These are phyloP conservation scores for Psilocybe cubensis DNA, from an alignment of 768 basidiomycete species.

Conservation along the genomic window DNA sequence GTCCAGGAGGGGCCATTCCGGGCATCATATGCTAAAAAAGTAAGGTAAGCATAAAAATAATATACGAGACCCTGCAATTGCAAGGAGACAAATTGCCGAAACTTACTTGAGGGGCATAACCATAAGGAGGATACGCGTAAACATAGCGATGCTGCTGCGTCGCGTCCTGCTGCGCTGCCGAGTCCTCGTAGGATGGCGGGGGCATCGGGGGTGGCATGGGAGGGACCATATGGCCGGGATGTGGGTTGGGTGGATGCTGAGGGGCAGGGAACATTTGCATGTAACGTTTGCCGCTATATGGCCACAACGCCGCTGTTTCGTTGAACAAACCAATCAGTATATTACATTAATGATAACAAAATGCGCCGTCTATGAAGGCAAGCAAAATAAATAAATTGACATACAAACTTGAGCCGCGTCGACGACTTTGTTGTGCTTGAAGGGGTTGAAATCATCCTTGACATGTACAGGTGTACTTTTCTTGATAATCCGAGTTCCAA, in stretches of 20 bases:
- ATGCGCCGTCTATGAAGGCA: background rate
- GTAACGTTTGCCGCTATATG: conserved; percentile 89
- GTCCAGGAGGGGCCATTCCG: conserved; percentile 78
- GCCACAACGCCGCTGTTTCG: conserved; percentile 75
- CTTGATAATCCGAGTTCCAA: conserved; percentile 78
- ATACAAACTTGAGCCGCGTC: conserved; percentile 76
- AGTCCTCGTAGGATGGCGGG: conserved; percentile 82
- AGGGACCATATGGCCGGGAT: conserved; percentile 65
- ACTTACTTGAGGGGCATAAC: conserved; percentile 75
- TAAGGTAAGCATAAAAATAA: background rate
- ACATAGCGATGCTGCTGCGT: conserved; percentile 57
- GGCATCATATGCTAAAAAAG: conserved; percentile 75
- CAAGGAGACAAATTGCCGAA: conserved; percentile 1
- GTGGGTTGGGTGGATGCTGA: conserved; percentile 64
- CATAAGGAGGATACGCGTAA: conserved; percentile 78
- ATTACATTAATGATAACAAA: background rate
- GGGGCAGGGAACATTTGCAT: conserved; percentile 74
- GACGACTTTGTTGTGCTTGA: conserved; percentile 83
- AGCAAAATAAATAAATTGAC: conserved; percentile 32
- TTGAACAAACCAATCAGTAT: conserved; percentile 4
- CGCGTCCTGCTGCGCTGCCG: conserved; percentile 61
- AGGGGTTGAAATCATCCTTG: conserved; percentile 98
- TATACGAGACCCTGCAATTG: background rate
- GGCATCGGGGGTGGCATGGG: conserved; percentile 71
- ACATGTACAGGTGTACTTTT: conserved; percentile 78